Conservation (phyloP, 2,329 filamentous ascomycete genomes). For the Neodidymelliopsis sp. region DNA sequence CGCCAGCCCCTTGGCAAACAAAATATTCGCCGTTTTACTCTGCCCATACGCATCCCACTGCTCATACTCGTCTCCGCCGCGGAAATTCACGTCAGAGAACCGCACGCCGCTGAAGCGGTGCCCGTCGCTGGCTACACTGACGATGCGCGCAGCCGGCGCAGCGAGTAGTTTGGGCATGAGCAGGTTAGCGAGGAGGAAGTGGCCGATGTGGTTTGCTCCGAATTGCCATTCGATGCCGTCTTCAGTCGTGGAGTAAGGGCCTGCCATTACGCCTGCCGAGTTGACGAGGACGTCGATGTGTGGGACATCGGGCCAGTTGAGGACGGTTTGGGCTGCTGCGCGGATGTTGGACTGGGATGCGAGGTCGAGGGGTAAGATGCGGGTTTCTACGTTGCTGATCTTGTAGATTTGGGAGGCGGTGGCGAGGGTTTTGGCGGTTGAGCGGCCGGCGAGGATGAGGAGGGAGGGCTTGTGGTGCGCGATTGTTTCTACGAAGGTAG, state of each 20-base stretch:
- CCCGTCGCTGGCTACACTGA: constrained; percentile 54
- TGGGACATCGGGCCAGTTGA: constrained; percentile 33
- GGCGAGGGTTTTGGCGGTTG: constrained; percentile 49
- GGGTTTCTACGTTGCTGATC: constrained; percentile 45
- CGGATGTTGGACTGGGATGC: constrained; percentile 45
- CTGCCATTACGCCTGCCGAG: constrained; percentile 51
- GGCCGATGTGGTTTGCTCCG: constrained; percentile 59
- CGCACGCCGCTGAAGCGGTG: constrained; percentile 51
- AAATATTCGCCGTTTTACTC: constrained; percentile 61
- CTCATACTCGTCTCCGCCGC: constrained; percentile 51
- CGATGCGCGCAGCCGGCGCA: constrained; percentile 44
- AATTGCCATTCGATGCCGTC: constrained; percentile 53
- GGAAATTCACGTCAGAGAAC: constrained; percentile 55
- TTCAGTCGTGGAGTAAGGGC: constrained; percentile 31
- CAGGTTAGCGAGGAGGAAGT: constrained; percentile 57
- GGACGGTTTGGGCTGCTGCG: constrained; percentile 43
- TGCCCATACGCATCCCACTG: constrained; percentile 58
- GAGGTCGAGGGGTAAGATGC: constrained; percentile 47
- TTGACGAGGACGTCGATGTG: constrained; percentile 55
- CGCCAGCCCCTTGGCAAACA: constrained; percentile 36
- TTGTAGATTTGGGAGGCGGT: constrained; percentile 50
- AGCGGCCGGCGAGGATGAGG: constrained; percentile 53
- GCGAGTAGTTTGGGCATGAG: constrained; percentile 54
- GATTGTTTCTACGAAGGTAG: constrained; percentile 36
- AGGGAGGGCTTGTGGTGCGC: constrained; percentile 38